Evolutionary conservation across 345 rosid genomes (phyloP), one percentile per base, ranked within the genome.

Genomic region (Murraya koenigii): DNA sequence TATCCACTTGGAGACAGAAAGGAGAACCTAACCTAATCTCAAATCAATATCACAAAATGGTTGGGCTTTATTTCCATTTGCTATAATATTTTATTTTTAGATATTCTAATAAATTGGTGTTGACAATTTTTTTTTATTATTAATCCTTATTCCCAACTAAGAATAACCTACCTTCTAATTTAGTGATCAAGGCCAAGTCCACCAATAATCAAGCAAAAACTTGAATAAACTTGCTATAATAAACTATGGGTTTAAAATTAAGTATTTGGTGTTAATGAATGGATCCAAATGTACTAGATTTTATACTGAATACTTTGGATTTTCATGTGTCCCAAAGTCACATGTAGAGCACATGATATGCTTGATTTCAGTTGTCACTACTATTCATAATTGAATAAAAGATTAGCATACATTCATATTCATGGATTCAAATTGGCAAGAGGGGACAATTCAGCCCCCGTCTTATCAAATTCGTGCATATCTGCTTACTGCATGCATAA

Each of bases 321-420:
- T 54, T 64, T 75, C 55, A 72, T 63, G 82, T 70, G 74, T 77
- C 72, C 85, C 75, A 65, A 28, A 54, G 62, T 80, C 87, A 84
- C 82, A 61, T 80, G 79, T 59, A 33, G 67, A 78, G 81, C 85
- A 82, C 84, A 69, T 77, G 85, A 75, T 55, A 68, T 82, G 79
- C 80, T 78, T 78, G 66, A 81, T 64, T 81, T 71, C 36, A 39
- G 70, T 60, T 77, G 69, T 22, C 75, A 52, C 38, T 4, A 26
- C 15, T 75, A 33, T 74, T 60, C 55, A 69, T 72, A 62, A 52
- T 71, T 54, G 54, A n/a, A 44, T 22, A 72, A 26, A 25, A 65
- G 39, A 52, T 30, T 32, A 36, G 33, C 52, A 8, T 19, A 20
- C 35, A 73, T 38, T 4, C n/a, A n/a, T n/a, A 38, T 22, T 4